Percentiles rank a stretch among this genome's conserved stretches.
Evolutionary conservation across 2,329 filamentous ascomycete genomes (phyloP).

Genomic region (Aspergillaceae sp.): DNA sequence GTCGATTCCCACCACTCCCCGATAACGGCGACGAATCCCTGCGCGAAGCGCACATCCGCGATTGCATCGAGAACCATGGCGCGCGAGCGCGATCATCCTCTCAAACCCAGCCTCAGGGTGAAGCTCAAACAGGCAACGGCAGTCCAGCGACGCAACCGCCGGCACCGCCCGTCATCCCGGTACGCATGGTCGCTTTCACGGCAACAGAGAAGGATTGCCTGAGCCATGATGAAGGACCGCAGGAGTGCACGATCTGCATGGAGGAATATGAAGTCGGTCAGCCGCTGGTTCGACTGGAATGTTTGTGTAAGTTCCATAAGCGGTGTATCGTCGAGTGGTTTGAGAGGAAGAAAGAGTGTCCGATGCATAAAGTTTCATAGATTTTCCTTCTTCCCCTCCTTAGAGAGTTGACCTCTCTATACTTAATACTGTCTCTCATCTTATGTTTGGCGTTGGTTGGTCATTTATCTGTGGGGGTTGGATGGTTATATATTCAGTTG

Average conservation of each 20-base stretch:
- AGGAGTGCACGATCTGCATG: constrained; percentile 57
- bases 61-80: constrained; percentile 35
- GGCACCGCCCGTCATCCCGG: constrained; percentile 10
- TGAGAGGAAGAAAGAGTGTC: constrained; percentile 50
- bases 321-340: constrained; percentile 55
- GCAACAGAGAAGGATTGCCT: constrained; percentile 58
- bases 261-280: constrained; percentile 56
- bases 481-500: too few relatives aligned
- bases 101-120: constrained; percentile 2
- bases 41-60: constrained; percentile 39
- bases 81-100: constrained; percentile 13
- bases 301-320: constrained; percentile 57
- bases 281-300: constrained; percentile 52
- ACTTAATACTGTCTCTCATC: too few relatives aligned
- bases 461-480: too few relatives aligned
- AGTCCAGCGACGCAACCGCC: constrained; percentile 11
- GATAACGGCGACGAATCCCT: constrained; percentile 30
- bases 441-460: background rate
- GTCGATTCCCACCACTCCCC: constrained; percentile 30
- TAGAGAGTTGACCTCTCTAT: background rate
- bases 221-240: constrained; percentile 42
- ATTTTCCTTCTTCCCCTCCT: background rate
- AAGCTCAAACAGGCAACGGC: background rate
- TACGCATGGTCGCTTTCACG: constrained; percentile 41
- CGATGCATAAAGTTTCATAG: constrained; percentile 46